Base-by-base conservation (phyloP, 345 rosid genomes). In the Gossypium arboreum region DNA sequence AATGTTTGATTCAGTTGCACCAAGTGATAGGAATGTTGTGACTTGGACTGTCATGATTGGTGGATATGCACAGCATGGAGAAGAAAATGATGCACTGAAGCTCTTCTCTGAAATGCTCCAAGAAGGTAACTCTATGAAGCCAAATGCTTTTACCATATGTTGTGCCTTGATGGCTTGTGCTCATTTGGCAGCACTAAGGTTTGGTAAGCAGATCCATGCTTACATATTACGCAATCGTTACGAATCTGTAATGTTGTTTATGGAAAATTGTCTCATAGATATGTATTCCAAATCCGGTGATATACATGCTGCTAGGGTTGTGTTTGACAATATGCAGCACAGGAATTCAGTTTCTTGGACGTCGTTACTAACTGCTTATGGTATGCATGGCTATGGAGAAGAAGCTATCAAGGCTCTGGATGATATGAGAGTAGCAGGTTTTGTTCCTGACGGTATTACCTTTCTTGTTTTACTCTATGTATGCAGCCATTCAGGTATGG, bases 1-100 rank as follows among this genome's bases (percentile, higher is more conserved):
- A 58, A 85, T 93, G 79, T 93, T 93, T 73, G 85, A 88, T 81
- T 82, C 82, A 52, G 47, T 87, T 24, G 55, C 84, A 44, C 79
- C 80, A 50, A 65, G 68, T 11, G 79, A 85, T 16, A 87, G 90
- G 69, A 84, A 91, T 76, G 94, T 93, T 41, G 97, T 87, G 72
- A 91, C 92, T 22, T 93, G 98, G 98, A 93, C 97, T 17, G 89
- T 76, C 50, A 87, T 91, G 90, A 91, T 93, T 22, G 93, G 94
- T 25, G 94, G 98, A n/a, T 88, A 88, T 75, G 88, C 94, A 22
- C 98, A 93, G 79, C 89, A 88, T 56, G 98, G 92, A 41, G 94
- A 88, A 79, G 91, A 94, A 4, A 91, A 86, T 66, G 84, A 87
- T 74, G 94, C 97, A 27, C 79, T 93, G 47, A 70, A 85, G 73